These are phyloP conservation scores for Prunella vulgaris DNA, from an alignment of 257 asterid genomes.

Conservation along the genomic window DNA sequence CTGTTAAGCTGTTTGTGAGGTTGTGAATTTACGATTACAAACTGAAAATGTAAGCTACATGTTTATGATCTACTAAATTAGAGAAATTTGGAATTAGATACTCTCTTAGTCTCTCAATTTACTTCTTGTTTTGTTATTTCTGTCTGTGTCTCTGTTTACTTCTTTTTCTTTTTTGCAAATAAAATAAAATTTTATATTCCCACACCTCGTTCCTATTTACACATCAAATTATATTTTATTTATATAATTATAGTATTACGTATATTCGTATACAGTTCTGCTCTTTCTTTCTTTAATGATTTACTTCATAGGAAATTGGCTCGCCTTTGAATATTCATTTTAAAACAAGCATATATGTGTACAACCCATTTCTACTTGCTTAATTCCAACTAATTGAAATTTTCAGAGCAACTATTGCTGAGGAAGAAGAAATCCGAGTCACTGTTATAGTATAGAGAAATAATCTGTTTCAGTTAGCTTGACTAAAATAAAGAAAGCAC, in stretches of 20 bases:
- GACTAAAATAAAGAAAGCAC: background rate
- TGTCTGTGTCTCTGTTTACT: too few species aligned
- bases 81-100: background rate
- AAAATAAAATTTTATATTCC: too few species aligned
- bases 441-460: background rate
- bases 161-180: too few species aligned
- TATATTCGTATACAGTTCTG: background rate
- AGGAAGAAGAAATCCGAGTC: background rate
- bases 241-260: too few species aligned
- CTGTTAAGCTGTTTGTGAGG: background rate
- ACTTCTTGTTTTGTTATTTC: too few species aligned
- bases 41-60: background rate
- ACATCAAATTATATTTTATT: too few species aligned
- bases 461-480: background rate
- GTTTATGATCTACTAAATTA: background rate
- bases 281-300: background rate
- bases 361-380: background rate
- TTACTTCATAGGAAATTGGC: too few species aligned
- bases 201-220: too few species aligned
- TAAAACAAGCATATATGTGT: background rate
- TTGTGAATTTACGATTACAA: background rate
- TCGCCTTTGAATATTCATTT: background rate
- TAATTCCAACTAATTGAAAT: background rate
- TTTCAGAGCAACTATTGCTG: background rate
- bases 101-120: too few species aligned